Base-by-base conservation (phyloP, 1,139 yeast species). In the Saccharomyces pastorianus region DNA sequence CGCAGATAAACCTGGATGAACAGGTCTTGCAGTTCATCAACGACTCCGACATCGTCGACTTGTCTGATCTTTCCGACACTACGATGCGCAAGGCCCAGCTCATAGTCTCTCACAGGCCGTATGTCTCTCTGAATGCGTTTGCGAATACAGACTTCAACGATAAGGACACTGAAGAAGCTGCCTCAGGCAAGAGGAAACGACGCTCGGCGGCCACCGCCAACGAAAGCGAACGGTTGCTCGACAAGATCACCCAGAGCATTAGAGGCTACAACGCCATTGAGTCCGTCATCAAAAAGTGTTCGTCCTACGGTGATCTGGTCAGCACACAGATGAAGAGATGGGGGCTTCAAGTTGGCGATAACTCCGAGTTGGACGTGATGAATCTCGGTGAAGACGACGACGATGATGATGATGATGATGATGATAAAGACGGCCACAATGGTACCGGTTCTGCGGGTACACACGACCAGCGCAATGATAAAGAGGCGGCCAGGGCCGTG, bases 261-360 rank as follows among this genome's bases (percentile, higher is more conserved):
- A 81, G 83, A 62, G 99, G 99, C 3, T 95, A 93, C 67, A 85
- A 84, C 58, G 98, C 99, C 0, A 96, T 93, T 42, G 98, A 93
- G 64, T 85, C 95, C 26, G 76, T 95, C 61, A 88, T 95, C 56
- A 83, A 84, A 59, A 81, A 83, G 61, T 95, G 99, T 72, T 83
- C 91, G 11, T 80, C 81, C 29, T 84, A 88, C 60, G 96, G 98
- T 52, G 75, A 77, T 8, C 72, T 76, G 11, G 88, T 95, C 54
- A 78, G 90, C 2, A 70, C 74, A 7, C 95, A 89, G 59, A 88
- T 93, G 75, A 76, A 76, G 51, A 76, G 78, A 56, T 93, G 99
- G 99, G 98, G 98, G 28, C 88, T 90, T 9, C 76, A 81, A 48
- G 67, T 85, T 59, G 73, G 82, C 58, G 73, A 82, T 58, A 77